Conservation (phyloP, 768 basidiomycete genomes). For the Roridomyces roridus region DNA sequence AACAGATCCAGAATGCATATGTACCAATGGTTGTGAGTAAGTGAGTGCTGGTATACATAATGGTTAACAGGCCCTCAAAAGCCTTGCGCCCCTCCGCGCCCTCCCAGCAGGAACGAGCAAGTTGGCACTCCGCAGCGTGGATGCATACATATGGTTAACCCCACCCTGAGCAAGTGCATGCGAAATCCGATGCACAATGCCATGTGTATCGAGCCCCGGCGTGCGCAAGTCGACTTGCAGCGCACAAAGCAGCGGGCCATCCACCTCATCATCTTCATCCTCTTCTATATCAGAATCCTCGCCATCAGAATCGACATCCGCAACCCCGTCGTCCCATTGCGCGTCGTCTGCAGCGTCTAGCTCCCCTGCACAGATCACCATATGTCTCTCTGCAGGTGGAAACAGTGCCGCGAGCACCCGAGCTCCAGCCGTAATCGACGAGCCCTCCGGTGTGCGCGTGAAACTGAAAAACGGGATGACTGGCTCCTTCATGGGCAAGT, state of each 20-base stretch:
- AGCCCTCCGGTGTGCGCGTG: slow-evolving; percentile 77
- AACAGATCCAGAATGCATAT: no score
- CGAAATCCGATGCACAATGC: slow-evolving; percentile 79
- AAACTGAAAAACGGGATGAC: slow-evolving; percentile 82
- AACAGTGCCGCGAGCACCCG: slow-evolving; percentile 72
- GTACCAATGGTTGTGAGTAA: no score
- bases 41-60: no score
- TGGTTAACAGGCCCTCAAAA: slow-evolving; percentile 65
- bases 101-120: slow-evolving; percentile 56
- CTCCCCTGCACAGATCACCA: slow-evolving; percentile 77
- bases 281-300: slow-evolving; percentile 29
- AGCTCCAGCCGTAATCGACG: slow-evolving; percentile 77
- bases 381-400: slow-evolving; percentile 71
- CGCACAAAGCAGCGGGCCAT: slow-evolving; percentile 14
- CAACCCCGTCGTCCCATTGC: slow-evolving; percentile 36
- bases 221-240: slow-evolving; percentile 77
- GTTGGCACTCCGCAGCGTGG: slow-evolving; percentile 85
- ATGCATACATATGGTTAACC: slow-evolving; percentile 86
- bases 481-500: no score
- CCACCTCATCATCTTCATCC: slow-evolving; percentile 39
- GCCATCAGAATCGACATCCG: slow-evolving; percentile 2
- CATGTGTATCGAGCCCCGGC: slow-evolving; percentile 70
- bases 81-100: slow-evolving; percentile 38
- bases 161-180: slow-evolving; percentile 72
- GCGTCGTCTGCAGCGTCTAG: slow-evolving; percentile 59